Percentiles rank a stretch among this genome's conserved stretches.
Evolutionary conservation across 148 eudicot genomes (phyloP).

Genomic region (Rheum nobile): DNA sequence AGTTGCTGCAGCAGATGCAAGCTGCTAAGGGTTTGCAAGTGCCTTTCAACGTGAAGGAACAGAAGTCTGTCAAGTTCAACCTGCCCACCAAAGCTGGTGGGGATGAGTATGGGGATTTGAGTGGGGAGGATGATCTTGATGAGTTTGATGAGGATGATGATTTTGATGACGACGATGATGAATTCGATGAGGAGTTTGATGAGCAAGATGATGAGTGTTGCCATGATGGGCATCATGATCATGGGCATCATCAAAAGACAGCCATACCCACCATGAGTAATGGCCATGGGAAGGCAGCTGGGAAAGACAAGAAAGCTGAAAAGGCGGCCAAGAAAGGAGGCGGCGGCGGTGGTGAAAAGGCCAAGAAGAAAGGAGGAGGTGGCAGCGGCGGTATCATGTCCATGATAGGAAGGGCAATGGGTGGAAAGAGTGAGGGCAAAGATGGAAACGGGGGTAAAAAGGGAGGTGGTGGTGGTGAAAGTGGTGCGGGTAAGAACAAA

Average conservation of each 20-base stretch:
- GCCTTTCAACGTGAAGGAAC: constrained; percentile 31
- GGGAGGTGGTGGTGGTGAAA: constrained; percentile 8
- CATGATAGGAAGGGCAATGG: constrained; percentile 22
- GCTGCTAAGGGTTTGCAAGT: constrained; percentile 36
- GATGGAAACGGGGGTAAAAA: constrained; percentile 15
- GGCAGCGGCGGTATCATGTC: constrained; percentile 21
- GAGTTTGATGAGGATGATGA: constrained; percentile 29
- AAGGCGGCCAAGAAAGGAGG: too few species aligned
- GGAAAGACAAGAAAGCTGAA: constrained; percentile 13
- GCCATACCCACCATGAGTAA: constrained; percentile 13
- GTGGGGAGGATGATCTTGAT: constrained; percentile 16
- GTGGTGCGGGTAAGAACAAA: constrained; percentile 5
- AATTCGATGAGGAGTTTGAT: constrained; percentile 21
- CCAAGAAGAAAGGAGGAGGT: constrained; percentile 19
- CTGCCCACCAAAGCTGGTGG: constrained; percentile 27
- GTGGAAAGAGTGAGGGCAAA: constrained; percentile 6
- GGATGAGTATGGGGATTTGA: constrained; percentile 24
- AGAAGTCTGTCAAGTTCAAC: constrained; percentile 52
- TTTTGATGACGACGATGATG: constrained; percentile 19
- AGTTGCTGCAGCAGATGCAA: constrained; percentile 28
- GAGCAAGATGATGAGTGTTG: constrained; percentile 7
- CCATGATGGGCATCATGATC: neutral
- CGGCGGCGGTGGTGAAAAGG: constrained; percentile 19
- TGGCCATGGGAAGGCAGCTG: constrained; percentile 12
- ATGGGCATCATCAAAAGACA: constrained; percentile 16